These are phyloP conservation scores for Eimeria acervulina DNA, from an alignment of 169 alveolate genomes.

Conservation along the genomic window DNA sequence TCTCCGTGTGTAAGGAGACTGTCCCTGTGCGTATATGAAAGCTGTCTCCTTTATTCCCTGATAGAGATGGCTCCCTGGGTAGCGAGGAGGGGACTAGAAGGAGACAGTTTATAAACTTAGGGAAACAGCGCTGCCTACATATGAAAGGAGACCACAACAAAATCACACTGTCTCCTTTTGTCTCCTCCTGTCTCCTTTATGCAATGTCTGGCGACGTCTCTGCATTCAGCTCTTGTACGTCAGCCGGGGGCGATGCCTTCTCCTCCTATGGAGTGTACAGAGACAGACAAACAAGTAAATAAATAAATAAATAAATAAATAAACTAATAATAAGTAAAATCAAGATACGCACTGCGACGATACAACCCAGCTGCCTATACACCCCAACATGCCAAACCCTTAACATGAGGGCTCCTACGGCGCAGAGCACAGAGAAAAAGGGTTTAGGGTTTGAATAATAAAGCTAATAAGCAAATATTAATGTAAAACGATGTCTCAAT, in stretches of 20 bases:
- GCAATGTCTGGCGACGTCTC: slow-evolving; percentile 44
- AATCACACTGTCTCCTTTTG: background rate
- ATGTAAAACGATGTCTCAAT: background rate
- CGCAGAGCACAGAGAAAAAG: background rate
- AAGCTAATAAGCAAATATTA: too few relatives aligned
- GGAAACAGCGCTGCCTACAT: background rate
- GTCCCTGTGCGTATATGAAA: background rate
- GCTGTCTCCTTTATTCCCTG: background rate
- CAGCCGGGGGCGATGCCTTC: background rate
- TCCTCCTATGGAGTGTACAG: background rate
- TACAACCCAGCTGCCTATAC: background rate
- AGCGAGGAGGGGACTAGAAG: background rate
- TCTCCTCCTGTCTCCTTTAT: background rate
- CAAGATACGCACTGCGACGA: background rate
- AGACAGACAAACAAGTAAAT: too few relatives aligned
- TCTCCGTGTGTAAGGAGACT: background rate
- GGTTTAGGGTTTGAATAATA: background rate
- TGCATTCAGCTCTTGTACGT: background rate
- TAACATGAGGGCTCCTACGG: too few relatives aligned
- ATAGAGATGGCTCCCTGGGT: background rate
- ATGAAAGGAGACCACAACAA: background rate
- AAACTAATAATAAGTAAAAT: too few relatives aligned
- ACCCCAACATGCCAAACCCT: background rate
- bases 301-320: too few relatives aligned
- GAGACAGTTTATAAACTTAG: background rate